These are phyloP conservation scores for Pyrenochaeta sp. DNA, from an alignment of 2,329 filamentous ascomycete species.

Conservation along the genomic window DNA sequence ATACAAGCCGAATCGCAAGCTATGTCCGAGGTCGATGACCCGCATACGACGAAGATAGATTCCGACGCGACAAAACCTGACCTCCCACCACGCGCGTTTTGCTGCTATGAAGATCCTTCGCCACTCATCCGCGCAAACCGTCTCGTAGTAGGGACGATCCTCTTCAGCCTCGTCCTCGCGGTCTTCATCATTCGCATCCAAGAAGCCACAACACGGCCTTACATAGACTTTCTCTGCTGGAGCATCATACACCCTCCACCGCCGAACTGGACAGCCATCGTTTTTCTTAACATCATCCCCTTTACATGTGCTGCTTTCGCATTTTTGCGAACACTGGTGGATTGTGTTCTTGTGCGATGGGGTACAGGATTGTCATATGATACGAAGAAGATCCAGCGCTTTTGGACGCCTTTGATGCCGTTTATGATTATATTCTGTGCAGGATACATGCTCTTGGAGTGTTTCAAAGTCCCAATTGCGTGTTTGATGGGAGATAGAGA, in stretches of 20 bases:
- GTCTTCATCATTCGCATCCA: slow-evolving; percentile 21
- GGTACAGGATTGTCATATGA: slow-evolving; percentile 8
- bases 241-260: background rate
- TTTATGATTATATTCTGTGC: slow-evolving; percentile 5
- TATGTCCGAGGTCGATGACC: background rate
- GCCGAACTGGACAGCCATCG: slow-evolving; percentile 16
- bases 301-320: slow-evolving; percentile 16
- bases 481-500: slow-evolving; percentile 14
- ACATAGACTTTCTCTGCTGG: background rate
- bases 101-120: slow-evolving; percentile 1
- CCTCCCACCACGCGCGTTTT: background rate
- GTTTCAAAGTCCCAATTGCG: slow-evolving; percentile 6
- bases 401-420: slow-evolving; percentile 19
- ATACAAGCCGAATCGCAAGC: background rate
- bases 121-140: slow-evolving; percentile 18
- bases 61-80: background rate
- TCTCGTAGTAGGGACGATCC: slow-evolving; percentile 15
- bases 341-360: slow-evolving; percentile 22
- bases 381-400: background rate
- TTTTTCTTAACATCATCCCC: slow-evolving; percentile 21
- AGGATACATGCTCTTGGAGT: background rate
- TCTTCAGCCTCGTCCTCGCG: slow-evolving; percentile 8
- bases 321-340: slow-evolving; percentile 16
- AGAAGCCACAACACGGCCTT: slow-evolving; percentile 1
- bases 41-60: background rate